A percentile compares a stretch with the other conserved stretches of the same genome.
Conservation (phyloP, 2,329 filamentous ascomycete species). For the Botryotinia convoluta region DNA sequence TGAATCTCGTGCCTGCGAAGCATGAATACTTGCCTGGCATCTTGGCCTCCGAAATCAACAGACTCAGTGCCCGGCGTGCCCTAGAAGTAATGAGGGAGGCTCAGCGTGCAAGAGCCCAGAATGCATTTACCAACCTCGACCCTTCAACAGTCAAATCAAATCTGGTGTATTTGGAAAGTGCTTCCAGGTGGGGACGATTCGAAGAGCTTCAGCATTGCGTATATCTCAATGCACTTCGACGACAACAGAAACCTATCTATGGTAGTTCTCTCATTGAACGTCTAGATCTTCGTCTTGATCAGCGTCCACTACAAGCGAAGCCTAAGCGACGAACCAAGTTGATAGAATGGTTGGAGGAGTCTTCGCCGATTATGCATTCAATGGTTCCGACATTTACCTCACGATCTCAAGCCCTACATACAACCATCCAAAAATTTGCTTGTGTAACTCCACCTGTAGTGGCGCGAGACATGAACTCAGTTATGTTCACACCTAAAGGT, state of each 20-base stretch:
- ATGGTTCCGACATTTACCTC: conserved; percentile 74
- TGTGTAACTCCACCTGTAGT: conserved; percentile 90
- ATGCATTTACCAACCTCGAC: conserved; percentile 55
- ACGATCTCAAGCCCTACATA: conserved; percentile 69
- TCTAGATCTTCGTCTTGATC: conserved; percentile 61
- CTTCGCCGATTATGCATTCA: conserved; percentile 59
- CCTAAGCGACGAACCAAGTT: conserved; percentile 61
- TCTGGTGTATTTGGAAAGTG: conserved; percentile 70
- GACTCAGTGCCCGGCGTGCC: conserved; percentile 66
- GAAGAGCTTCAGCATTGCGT: conserved; percentile 79
- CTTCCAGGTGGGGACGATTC: conserved; percentile 65
- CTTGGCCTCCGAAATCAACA: conserved; percentile 54
- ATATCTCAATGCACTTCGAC: conserved; percentile 76
- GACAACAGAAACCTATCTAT: conserved; percentile 78
- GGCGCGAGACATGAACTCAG: conserved; percentile 69
- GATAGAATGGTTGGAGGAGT: conserved; percentile 73
- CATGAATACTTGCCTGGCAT: conserved; percentile 63
- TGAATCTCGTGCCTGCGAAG: conserved; percentile 73
- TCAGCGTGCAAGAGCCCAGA: conserved; percentile 61
- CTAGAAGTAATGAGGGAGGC: conserved; percentile 70
- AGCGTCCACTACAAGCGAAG: conserved; percentile 57
- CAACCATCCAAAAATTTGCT: conserved; percentile 79
- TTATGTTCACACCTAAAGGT: conserved; percentile 62
- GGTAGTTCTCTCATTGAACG: conserved; percentile 75
- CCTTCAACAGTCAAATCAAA: conserved; percentile 67